Evolutionary conservation across 192 early-diverging fungal species (phyloP).

Genomic region (Backusella tarrabulga): DNA sequence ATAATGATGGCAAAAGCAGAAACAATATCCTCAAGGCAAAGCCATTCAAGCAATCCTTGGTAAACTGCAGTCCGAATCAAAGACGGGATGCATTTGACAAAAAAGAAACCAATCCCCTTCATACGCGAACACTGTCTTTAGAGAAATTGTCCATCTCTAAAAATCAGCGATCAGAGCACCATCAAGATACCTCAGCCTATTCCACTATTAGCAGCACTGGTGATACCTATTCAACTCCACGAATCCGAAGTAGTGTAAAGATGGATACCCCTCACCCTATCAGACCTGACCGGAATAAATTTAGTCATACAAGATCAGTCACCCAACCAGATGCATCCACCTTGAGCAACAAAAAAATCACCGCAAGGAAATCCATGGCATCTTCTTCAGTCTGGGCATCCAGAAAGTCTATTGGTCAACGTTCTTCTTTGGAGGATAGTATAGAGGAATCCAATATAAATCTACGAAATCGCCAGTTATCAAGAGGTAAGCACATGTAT

Average conservation of each 20-base stretch:
- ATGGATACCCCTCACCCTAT: neutral
- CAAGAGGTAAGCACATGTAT: neutral
- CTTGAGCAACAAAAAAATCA: neutral
- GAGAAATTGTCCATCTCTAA: neutral
- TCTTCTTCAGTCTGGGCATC: neutral
- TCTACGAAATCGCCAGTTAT: neutral
- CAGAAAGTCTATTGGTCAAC: neutral
- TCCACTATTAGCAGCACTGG: neutral
- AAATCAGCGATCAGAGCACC: neutral
- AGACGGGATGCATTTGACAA: conserved; percentile 4
- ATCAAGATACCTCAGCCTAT: neutral
- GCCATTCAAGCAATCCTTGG: neutral
- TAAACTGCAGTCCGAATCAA: conserved; percentile 6
- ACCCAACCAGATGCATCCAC: neutral
- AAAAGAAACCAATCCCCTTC: neutral
- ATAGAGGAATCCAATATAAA: neutral
- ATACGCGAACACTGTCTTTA: neutral
- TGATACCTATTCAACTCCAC: neutral
- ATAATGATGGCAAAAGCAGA: neutral
- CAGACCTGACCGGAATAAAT: conserved; percentile 2
- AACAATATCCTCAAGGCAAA: neutral
- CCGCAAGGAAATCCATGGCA: neutral
- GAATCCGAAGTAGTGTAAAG: neutral
- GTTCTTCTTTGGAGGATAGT: neutral
- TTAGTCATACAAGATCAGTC: conserved; percentile 3